Conservation (phyloP, 2,329 filamentous ascomycete species). For the Aschersonia sp. region DNA sequence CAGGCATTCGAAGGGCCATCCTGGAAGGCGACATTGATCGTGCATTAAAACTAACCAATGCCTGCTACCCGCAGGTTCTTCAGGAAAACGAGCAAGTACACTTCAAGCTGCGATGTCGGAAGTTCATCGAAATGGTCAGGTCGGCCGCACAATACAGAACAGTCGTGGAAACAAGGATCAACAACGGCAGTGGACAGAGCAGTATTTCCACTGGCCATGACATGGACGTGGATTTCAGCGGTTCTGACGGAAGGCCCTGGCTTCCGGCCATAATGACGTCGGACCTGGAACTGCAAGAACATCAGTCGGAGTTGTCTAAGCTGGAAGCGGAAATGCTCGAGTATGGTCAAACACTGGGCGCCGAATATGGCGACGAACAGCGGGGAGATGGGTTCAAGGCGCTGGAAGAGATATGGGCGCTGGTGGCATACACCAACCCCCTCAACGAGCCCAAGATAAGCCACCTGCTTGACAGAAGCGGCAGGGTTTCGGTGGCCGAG, state of each 20-base stretch:
- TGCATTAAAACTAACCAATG: conserved; percentile 68
- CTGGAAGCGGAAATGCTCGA: conserved; percentile 56
- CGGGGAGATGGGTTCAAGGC: conserved; percentile 57
- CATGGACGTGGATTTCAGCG: conserved; percentile 42
- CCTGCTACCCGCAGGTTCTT: conserved; percentile 69
- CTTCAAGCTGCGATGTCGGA: conserved; percentile 77
- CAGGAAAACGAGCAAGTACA: conserved; percentile 69
- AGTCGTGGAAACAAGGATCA: conserved; percentile 26
- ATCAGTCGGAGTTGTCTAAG: conserved; percentile 20
- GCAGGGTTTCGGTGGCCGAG: conserved; percentile 70
- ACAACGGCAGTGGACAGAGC: conserved; percentile 23
- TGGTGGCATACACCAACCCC: conserved; percentile 78
- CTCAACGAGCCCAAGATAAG: conserved; percentile 59
- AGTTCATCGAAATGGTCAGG: conserved; percentile 91
- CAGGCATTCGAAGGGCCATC: conserved; percentile 76
- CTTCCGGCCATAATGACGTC: conserved; percentile 35
- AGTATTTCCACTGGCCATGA: conserved; percentile 24
- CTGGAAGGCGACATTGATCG: conserved; percentile 85
- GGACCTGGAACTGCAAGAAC: conserved; percentile 28
- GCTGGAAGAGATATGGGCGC: conserved; percentile 72
- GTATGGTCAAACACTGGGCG: conserved; percentile 67
- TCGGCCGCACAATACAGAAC: conserved; percentile 51
- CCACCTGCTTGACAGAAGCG: conserved; percentile 62
- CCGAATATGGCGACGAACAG: conserved; percentile 61
- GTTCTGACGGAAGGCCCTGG: conserved; percentile 19